Conservation (phyloP, 2,329 filamentous ascomycete genomes). For the Phialophora macrospora region DNA sequence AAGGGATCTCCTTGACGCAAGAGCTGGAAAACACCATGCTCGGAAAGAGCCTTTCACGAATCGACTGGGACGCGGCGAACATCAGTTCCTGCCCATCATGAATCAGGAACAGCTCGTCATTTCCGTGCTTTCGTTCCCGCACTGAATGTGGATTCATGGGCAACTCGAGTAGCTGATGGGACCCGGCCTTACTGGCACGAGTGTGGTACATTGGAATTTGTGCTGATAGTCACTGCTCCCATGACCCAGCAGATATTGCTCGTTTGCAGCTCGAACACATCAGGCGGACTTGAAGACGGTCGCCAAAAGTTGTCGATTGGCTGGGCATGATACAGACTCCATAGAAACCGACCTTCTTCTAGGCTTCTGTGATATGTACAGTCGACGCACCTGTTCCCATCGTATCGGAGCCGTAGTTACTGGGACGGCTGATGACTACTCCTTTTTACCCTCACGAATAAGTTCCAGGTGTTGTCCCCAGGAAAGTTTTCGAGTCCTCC, state of each 20-base stretch:
- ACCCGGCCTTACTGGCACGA: neutral
- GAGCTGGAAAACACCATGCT: neutral
- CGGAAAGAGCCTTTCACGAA: neutral
- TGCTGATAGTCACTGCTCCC: neutral
- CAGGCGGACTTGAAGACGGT: neutral
- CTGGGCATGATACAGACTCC: neutral
- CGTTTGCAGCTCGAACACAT: neutral
- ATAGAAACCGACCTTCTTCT: neutral
- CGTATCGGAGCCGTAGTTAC: neutral
- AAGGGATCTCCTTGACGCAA: neutral
- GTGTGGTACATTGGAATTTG: neutral
- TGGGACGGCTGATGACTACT: neutral
- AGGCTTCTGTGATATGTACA: conserved; percentile 2
- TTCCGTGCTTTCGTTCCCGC: neutral
- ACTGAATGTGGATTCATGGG: neutral
- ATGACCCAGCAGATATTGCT: neutral
- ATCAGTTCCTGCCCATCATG: neutral
- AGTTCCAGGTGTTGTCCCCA: conserved; percentile 18
- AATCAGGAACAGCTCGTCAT: neutral
- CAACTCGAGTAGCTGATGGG: neutral
- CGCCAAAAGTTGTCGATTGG: neutral
- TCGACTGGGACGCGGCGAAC: neutral
- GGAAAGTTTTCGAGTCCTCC: conserved; percentile 67
- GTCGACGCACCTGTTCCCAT: neutral
- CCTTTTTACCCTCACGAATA: conserved; percentile 6